Evolutionary conservation across 257 asterid species (phyloP).

Genomic region (Jacaranda copaia): DNA sequence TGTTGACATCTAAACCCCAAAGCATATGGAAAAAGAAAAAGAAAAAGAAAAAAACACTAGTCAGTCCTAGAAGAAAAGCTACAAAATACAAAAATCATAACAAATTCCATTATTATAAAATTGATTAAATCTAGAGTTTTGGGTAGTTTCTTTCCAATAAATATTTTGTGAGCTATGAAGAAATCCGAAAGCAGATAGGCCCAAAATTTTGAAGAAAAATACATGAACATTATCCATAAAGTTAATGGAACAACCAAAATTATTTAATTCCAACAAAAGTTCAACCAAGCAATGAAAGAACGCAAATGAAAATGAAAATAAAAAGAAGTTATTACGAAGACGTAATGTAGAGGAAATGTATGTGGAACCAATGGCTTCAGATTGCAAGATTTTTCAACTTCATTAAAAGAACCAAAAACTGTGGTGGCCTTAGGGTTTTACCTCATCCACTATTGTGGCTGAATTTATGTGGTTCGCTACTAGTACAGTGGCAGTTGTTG

Average conservation of each 20-base stretch:
- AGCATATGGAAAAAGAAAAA: background rate
- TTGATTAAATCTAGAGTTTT: background rate
- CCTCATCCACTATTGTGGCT: constrained; percentile 67
- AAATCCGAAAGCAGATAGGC: background rate
- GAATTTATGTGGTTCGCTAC: constrained; percentile 31
- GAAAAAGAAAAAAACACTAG: background rate
- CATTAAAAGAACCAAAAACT: constrained; percentile 46
- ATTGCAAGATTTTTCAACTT: constrained; percentile 60
- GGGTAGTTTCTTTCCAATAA: background rate
- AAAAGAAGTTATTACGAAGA: background rate
- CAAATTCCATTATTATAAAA: background rate
- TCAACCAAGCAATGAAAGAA: background rate
- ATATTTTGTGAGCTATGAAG: no score
- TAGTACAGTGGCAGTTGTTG: constrained; percentile 34
- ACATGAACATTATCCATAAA: background rate
- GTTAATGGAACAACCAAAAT: background rate
- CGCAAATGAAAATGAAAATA: background rate
- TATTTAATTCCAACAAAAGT: background rate
- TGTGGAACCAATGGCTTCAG: constrained; percentile 63
- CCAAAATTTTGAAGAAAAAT: background rate
- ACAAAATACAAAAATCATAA: background rate
- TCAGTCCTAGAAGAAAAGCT: background rate
- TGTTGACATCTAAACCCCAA: constrained; percentile 37
- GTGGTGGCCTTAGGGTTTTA: constrained; percentile 47
- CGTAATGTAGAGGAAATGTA: constrained; percentile 23